These are phyloP conservation scores for Colletotrichum noveboracense DNA, from an alignment of 2,329 filamentous ascomycete genomes.

Conservation along the genomic window DNA sequence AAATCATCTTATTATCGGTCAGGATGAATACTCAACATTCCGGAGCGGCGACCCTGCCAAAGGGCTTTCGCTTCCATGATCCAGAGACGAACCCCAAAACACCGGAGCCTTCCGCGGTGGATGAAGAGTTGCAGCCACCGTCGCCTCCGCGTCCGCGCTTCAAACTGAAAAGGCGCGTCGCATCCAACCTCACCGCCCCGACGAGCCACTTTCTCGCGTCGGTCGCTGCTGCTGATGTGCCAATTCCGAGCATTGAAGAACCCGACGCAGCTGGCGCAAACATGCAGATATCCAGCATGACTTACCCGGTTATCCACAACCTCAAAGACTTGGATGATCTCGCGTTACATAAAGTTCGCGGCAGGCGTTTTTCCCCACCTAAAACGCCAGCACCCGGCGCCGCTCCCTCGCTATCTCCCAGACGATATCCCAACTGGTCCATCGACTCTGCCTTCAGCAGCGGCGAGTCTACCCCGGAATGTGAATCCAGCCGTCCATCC, in stretches of 20 bases:
- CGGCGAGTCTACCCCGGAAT: slow-evolving; percentile 63
- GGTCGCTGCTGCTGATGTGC: slow-evolving; percentile 68
- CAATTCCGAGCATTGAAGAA: slow-evolving; percentile 69
- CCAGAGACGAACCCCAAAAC: slow-evolving; percentile 49
- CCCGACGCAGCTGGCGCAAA: slow-evolving; percentile 45
- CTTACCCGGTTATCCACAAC: slow-evolving; percentile 36
- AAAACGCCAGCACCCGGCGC: slow-evolving; percentile 62
- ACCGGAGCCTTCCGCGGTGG: slow-evolving; percentile 52
- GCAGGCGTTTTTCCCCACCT: slow-evolving; percentile 56
- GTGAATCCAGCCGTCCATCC: slow-evolving; percentile 64
- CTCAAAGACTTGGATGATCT: slow-evolving; percentile 37
- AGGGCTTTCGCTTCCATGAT: slow-evolving; percentile 42
- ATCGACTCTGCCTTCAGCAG: slow-evolving; percentile 61
- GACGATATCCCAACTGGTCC: slow-evolving; percentile 63
- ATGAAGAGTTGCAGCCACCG: slow-evolving; percentile 44
- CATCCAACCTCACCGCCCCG: slow-evolving; percentile 58
- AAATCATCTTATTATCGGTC: slow-evolving; percentile 3
- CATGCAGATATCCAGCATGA: slow-evolving; percentile 47
- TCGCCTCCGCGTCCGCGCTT: slow-evolving; percentile 59
- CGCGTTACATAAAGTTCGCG: slow-evolving; percentile 38
- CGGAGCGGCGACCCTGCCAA: slow-evolving; percentile 48
- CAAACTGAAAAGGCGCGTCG: slow-evolving; percentile 60
- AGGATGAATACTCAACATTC: slow-evolving; percentile 53
- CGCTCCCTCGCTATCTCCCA: slow-evolving; percentile 47
- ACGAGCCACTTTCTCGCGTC: slow-evolving; percentile 72